Percentiles rank a stretch among this genome's conserved stretches.
Evolutionary conservation across 805 yeast genomes (phyloP).

Genomic region (Saccharomycodes ludwigii): DNA sequence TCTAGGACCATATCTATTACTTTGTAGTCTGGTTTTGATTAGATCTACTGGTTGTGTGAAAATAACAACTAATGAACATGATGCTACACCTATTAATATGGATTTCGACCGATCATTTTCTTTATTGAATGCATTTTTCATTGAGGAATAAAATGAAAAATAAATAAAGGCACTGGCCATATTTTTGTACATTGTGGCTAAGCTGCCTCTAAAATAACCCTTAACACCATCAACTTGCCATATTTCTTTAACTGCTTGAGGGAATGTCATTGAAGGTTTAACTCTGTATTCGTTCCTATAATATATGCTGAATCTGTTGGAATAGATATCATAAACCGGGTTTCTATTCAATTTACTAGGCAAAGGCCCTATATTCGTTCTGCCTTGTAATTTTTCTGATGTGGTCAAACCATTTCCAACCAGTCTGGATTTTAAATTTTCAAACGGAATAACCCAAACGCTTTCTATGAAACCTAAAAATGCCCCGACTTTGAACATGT

Average conservation of each 20-base stretch:
- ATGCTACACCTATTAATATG: slow-evolving; percentile 3
- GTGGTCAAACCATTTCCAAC: slow-evolving; percentile 5
- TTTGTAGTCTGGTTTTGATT: slow-evolving; percentile 6
- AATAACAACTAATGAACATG: slow-evolving; percentile 4
- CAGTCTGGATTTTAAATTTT: slow-evolving; percentile 7
- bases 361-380: slow-evolving; percentile 2
- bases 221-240: slow-evolving; percentile 5
- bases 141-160: slow-evolving; percentile 5
- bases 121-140: slow-evolving; percentile 3
- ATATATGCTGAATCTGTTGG: too few species aligned
- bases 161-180: slow-evolving; percentile 4
- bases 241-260: slow-evolving; percentile 5
- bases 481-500: slow-evolving; percentile 4
- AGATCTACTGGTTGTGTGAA: slow-evolving; percentile 6
- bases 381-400: slow-evolving; percentile 3
- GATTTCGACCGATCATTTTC: too few species aligned
- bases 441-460: slow-evolving; percentile 6
- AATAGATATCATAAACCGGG: not conserved
- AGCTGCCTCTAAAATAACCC: slow-evolving; percentile 7
- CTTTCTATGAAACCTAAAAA: slow-evolving; percentile 7
- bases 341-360: slow-evolving; percentile 3
- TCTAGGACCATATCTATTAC: slow-evolving; percentile 7
- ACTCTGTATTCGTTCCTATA: slow-evolving; percentile 4
- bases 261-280: slow-evolving; percentile 4
- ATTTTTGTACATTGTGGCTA: slow-evolving; percentile 4